phyloP scores from a whole-genome alignment of 2,329 filamentous ascomycete species.

The Fusarium graminum region DNA sequence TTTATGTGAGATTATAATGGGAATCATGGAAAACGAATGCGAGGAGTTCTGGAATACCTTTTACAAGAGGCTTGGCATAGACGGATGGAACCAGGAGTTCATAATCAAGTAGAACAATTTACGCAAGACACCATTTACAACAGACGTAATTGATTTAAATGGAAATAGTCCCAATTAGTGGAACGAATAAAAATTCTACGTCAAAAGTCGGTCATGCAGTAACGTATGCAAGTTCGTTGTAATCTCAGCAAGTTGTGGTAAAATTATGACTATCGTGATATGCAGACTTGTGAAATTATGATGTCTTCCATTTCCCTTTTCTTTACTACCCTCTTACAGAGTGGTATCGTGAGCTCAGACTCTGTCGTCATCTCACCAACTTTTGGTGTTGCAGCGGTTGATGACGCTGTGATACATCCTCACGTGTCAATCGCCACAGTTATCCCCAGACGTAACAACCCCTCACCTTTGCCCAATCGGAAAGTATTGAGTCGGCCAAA shows the following conservation, averaged over 20 bases:
- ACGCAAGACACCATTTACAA: background rate
- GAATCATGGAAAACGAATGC: conserved; percentile 12
- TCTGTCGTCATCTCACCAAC: conserved; percentile 30
- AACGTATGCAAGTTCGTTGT: background rate
- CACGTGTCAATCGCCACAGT: conserved; percentile 46
- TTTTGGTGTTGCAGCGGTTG: conserved; percentile 25
- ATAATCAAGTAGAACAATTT: background rate
- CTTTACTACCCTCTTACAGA: background rate
- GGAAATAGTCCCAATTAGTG: background rate
- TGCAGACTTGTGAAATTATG: background rate
- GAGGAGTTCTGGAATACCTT: conserved; percentile 23
- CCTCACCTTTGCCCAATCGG: conserved; percentile 53
- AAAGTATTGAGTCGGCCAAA: conserved; percentile 28
- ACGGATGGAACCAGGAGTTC: conserved; percentile 23
- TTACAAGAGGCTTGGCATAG: background rate
- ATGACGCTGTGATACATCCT: conserved; percentile 40
- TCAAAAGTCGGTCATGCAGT: background rate
- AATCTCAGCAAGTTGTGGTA: background rate
- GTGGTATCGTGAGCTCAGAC: conserved; percentile 27
- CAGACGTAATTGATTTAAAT: background rate
- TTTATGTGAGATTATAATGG: conserved; percentile 2
- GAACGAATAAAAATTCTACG: background rate
- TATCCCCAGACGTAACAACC: conserved; percentile 43
- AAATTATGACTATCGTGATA: too few species aligned
- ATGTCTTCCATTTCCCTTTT: background rate